Evolutionary conservation across 1,284 basidiomycete genomes (phyloP), one percentile per base, ranked within the genome.

Genomic region (Apiotrichum gracile): DNA sequence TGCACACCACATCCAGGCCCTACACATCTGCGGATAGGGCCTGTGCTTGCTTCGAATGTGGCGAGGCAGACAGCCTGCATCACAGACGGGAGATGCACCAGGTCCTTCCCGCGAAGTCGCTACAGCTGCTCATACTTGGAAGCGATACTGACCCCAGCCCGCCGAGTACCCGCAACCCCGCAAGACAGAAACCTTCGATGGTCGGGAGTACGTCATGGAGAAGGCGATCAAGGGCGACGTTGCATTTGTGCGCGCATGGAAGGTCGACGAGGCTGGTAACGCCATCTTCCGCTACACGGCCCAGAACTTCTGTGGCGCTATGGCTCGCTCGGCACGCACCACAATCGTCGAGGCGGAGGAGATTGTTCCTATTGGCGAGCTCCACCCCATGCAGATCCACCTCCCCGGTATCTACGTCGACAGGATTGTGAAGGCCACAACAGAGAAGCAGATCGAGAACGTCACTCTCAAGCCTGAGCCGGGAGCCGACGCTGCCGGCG

Each of bases 191-290:
- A 84, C 44, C 84, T 88, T 96, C 65, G 81, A 86, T 61, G 92
- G 91, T 12, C 82, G 86, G 65, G 80, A 83, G 69, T 97, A 87
- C 76, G 78, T 97, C 29, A 79, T 97, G 66, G 93, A 98, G 75
- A 83, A 87, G 31, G 84, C 89, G 14, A 85, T 97, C 65, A 79
- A 83, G 39, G 91, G 88, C 25, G 90, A 92, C 71, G 84, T 91
- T 50, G 93, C 92, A 16, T 86, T 97, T 68, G 78, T 98, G 42
- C 81, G 86, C 52, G 94, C 91, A 4, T 96, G 91, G 91, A 97
- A 96, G 76, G 93, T 85, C 16, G 94, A 97, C 69, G 89, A 91
- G 70, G 81, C 84, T 27, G 88, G 87, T 2, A 91, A 91, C 72
- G 85, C 83, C 64, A 84, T 90, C 38, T 91, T 91, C 79, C 80